phyloP scores from a whole-genome alignment of 768 basidiomycete genomes.

The Termitomyces sp. region DNA sequence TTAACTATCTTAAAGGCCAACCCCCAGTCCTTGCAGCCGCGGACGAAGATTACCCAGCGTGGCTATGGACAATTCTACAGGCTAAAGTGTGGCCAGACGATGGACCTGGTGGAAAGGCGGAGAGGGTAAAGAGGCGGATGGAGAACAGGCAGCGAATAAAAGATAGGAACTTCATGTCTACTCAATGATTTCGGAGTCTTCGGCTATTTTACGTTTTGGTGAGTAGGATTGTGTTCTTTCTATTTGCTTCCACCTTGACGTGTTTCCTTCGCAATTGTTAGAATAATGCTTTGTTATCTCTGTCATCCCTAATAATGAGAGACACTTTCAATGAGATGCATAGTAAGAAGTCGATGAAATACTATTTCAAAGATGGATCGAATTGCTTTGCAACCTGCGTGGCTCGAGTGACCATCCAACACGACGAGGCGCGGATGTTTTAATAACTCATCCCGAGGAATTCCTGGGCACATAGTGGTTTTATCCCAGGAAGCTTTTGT shows the following conservation, averaged over 20 bases:
- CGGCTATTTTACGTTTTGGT: slow-evolving; percentile 4
- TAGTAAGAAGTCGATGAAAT: too few species aligned
- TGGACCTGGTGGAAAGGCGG: slow-evolving; percentile 67
- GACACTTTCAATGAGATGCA: not conserved
- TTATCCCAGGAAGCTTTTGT: not conserved
- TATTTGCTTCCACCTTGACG: not conserved
- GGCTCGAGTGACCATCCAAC: not conserved
- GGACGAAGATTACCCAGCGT: slow-evolving; percentile 83
- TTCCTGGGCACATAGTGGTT: not conserved
- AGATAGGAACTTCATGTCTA: slow-evolving; percentile 82
- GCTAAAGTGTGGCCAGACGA: slow-evolving; percentile 60
- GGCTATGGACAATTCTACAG: slow-evolving; percentile 79
- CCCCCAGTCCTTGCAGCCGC: slow-evolving; percentile 66
- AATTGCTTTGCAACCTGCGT: not conserved
- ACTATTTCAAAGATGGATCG: too few species aligned
- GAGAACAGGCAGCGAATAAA: slow-evolving; percentile 67
- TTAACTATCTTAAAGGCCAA: slow-evolving; percentile 81
- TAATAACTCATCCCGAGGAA: not conserved
- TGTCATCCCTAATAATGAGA: too few species aligned
- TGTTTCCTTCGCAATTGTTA: not conserved
- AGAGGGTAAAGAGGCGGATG: slow-evolving; percentile 48
- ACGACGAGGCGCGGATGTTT: not conserved
- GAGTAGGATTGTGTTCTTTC: not conserved
- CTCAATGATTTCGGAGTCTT: slow-evolving; percentile 41
- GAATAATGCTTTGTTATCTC: not conserved